Evolutionary conservation across 2,329 filamentous ascomycete genomes (phyloP), one percentile per base, ranked within the genome.

Genomic region (Fusarium clavum): DNA sequence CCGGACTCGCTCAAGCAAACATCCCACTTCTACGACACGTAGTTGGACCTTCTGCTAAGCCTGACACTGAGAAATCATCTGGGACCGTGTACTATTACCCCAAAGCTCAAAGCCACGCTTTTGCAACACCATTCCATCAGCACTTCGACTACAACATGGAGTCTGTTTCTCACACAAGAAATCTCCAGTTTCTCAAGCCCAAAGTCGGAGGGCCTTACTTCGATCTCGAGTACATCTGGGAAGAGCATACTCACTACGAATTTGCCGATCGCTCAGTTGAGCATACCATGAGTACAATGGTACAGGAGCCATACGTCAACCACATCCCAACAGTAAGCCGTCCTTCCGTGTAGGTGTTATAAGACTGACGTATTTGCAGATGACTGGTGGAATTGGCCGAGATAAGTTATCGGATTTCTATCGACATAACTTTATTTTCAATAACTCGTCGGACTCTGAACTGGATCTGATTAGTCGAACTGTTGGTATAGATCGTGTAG

Each of bases 241-340:
- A 94, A 9, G 91, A 94, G 77, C 92, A 94, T 77, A 92, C 90
- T 0, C 84, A 85, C 48, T 91, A 86, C 69, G 91, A 94, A 76
- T 94, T 95, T 75, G 88, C 79, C 2, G 87, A 90, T 62, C 85
- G 91, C 16, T 88, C 87, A 5, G 91, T 93, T 0, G 88, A 88
- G 68, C 86, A 88, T 69, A 94, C 92, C 0, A 94, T 94, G 92
- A 84, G 84, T 24, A 94, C 92, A 0, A 94, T 94, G 92, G 91
- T 94, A 3, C 84, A 90, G 52, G 88, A 93, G 76, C 92, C 92
- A 4, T 94, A 94, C 72, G 92, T 94, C 3, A 94, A 94, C 75
- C 91, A 94, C 76, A 83, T 93, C 8, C 90, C 92, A 0, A 93
- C 91, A 0, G 84, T 90, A 74, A 81, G 53, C 5, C 4, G 83